Evolutionary conservation across 768 basidiomycete genomes (phyloP).

Genomic region (Termitomyces sp.): DNA sequence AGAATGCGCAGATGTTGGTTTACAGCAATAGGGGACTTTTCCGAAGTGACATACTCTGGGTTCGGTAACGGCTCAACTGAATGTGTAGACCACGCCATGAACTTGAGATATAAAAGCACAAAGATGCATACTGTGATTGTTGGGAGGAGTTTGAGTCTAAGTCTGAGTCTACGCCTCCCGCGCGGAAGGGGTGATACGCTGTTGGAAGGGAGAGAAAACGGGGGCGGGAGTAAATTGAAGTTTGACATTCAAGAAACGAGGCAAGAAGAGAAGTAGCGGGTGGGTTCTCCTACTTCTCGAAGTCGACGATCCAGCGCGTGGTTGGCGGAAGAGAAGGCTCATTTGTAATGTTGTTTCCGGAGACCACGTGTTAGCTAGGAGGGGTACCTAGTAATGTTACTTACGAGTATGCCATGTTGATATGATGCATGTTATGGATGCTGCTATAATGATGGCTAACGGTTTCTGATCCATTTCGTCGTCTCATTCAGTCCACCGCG

Average conservation of each 20-base stretch:
- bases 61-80: background rate
- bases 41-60: background rate
- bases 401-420: too few species aligned
- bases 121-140: background rate
- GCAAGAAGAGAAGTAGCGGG: background rate
- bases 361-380: too few species aligned
- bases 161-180: background rate
- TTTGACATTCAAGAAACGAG: background rate
- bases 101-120: background rate
- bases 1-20: slow-evolving; percentile 30
- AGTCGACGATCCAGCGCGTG: too few species aligned
- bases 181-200: background rate
- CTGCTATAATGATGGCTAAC: too few species aligned
- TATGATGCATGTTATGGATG: too few species aligned
- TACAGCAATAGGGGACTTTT: background rate
- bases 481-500: too few species aligned
- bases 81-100: background rate
- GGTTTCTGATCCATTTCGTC: too few species aligned
- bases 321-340: too few species aligned
- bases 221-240: background rate
- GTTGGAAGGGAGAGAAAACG: background rate
- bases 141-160: background rate
- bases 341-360: too few species aligned
- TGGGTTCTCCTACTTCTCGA: too few species aligned
- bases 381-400: too few species aligned